Percentiles rank a stretch among this genome's conserved stretches.
phyloP scores from a whole-genome alignment of 179 eudicot genomes.

The Beta corolliflora region DNA sequence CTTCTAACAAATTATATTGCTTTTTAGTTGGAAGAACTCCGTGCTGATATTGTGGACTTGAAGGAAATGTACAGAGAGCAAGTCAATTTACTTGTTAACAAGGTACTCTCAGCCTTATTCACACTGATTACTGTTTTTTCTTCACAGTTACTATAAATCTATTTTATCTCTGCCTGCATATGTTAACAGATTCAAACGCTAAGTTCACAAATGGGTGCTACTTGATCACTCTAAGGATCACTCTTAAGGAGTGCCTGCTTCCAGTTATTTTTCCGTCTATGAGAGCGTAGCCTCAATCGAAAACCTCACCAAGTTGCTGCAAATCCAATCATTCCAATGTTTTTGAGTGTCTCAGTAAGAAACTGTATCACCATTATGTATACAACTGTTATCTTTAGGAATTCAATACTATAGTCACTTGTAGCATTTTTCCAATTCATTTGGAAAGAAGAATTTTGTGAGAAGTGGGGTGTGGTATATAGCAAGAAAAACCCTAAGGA shows the following conservation, averaged over 20 bases:
- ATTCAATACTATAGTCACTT: background rate
- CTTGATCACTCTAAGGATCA: conserved; percentile 37
- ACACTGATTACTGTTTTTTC: background rate
- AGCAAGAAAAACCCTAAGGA: conserved; percentile 2
- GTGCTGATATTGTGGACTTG: conserved; percentile 94
- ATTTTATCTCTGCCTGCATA: background rate
- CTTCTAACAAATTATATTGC: conserved; percentile 2
- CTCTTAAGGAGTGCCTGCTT: too few relatives aligned
- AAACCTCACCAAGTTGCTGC: background rate
- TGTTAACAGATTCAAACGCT: conserved; percentile 61
- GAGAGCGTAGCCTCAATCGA: background rate
- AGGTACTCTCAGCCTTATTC: conserved; percentile 48
- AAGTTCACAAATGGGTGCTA: conserved; percentile 46
- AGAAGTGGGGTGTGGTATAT: conserved; percentile 19
- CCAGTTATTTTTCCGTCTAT: background rate
- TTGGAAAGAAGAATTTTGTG: conserved; percentile 6
- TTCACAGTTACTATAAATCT: background rate
- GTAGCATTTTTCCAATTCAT: conserved; percentile 15
- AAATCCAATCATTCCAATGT: background rate
- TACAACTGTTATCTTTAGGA: background rate
- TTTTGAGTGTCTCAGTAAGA: conserved; percentile 10
- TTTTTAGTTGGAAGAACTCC: conserved; percentile 92
- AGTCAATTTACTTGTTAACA: conserved; percentile 88
- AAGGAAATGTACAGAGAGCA: conserved; percentile 99
- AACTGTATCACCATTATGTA: conserved; percentile 16